Conservation (phyloP, 2,329 filamentous ascomycete genomes). For the Aciculosporium take region DNA sequence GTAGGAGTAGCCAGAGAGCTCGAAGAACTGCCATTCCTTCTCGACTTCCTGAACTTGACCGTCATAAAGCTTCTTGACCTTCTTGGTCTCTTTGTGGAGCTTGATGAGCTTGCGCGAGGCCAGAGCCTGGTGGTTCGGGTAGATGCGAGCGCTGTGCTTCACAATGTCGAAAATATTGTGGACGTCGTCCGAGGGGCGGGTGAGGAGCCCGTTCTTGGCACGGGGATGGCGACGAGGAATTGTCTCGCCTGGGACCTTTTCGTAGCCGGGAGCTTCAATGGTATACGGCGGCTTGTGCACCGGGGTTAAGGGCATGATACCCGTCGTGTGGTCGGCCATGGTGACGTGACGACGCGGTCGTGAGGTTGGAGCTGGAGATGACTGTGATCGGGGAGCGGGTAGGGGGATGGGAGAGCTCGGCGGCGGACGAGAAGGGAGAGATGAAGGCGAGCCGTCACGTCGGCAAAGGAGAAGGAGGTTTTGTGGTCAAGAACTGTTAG, state of each 20-base stretch:
- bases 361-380: no score
- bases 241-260: constrained; percentile 66
- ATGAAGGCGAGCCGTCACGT: not conserved
- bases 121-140: constrained; percentile 49
- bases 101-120: constrained; percentile 61
- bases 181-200: constrained; percentile 52
- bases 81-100: constrained; percentile 73
- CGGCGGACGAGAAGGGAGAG: not conserved
- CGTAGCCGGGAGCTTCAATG: constrained; percentile 53
- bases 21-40: constrained; percentile 85
- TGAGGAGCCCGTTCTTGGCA: constrained; percentile 55
- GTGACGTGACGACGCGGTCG: no score
- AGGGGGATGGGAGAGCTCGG: not conserved
- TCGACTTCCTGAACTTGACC: constrained; percentile 67
- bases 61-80: constrained; percentile 76
- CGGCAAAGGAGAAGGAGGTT: not conserved
- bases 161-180: constrained; percentile 70
- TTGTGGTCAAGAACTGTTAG: no score
- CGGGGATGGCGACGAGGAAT: constrained; percentile 62
- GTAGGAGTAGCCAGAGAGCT: constrained; percentile 65
- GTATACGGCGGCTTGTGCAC: constrained; percentile 61
- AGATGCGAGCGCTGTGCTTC: constrained; percentile 48
- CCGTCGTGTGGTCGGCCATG: constrained; percentile 22
- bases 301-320: constrained; percentile 39
- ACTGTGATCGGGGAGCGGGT: not conserved